Evolutionary conservation across 306 rosid genomes (phyloP).

Genomic region (Ceratonia siliqua): DNA sequence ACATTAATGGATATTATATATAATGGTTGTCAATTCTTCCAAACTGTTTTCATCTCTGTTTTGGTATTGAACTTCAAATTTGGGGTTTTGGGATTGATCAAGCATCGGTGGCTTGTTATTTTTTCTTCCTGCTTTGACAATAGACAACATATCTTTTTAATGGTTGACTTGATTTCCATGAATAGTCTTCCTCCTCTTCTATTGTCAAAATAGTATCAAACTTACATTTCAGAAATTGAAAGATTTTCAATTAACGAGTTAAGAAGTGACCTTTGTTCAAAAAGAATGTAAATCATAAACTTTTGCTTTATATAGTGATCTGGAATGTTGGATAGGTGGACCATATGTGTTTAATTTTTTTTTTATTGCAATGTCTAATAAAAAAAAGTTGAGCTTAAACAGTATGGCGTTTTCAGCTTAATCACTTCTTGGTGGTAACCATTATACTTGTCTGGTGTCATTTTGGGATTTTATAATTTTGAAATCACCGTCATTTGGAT

Average conservation of each 20-base stretch:
- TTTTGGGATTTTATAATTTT: not conserved
- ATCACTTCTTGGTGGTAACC: not conserved
- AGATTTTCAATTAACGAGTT: not conserved
- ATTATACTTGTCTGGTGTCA: not conserved
- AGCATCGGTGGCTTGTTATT: not conserved
- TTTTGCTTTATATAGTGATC: not conserved
- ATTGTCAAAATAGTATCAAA: not conserved
- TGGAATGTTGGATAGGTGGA: not conserved
- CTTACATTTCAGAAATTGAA: not conserved
- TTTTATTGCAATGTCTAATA: not conserved
- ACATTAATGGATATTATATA: not conserved
- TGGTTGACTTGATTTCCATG: not conserved
- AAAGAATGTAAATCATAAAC: constrained; percentile 30
- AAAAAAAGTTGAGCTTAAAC: not conserved
- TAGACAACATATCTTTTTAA: not conserved
- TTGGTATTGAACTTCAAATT: not conserved
- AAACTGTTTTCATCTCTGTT: not conserved
- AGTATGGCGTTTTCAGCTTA: not conserved
- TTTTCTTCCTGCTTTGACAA: not conserved
- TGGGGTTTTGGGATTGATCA: not conserved
- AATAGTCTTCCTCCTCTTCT: not conserved
- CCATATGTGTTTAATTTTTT: not conserved
- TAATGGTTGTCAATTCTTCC: not conserved
- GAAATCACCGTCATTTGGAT: not conserved
- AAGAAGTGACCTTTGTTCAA: not conserved